Evolutionary conservation across 257 asterid species (phyloP), one percentile per base, ranked within the genome.

Genomic region (Salvia miltiorrhiza): DNA sequence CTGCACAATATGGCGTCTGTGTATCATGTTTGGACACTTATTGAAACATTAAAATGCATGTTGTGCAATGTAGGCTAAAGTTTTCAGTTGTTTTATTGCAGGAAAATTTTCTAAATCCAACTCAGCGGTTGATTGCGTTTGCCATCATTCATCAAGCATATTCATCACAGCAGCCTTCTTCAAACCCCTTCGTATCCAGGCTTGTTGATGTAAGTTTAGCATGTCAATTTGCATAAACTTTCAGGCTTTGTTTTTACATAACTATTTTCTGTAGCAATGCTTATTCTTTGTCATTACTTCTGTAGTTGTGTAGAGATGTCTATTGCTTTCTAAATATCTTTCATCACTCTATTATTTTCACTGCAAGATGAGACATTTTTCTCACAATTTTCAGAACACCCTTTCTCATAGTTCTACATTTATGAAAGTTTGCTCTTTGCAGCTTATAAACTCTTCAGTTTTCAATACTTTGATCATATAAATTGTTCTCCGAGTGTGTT

Each of bases 111-210:
- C 87, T 90, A 48, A 79, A 66, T 72, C 79, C 92, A 3, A 77
- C 85, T 48, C 93, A 93, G 85, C 78, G 97, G 68, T 81, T 93
- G 84, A 77, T 90, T 81, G 88, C 93, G 13, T 79, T 85, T 77
- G 87, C 98, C 24, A 76, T 90, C 71, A 80, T 93, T 74, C 78
- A 82, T 61, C 93, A 88, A 72, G 87, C 86, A 14, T 90, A 92
- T 77, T 84, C 93, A 28, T 84, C 90, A 9, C 95, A 85, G 54
- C 87, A 63, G 63, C 92, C 96, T 64, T 85, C 92, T 11, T 84
- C 86, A 48, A 93, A 87, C 70, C 96, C 98, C 17, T 90, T 87
- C 79, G 71, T 85, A 60, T 76, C 89, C 20, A 79, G 73, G 84
- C 95, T 93, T 73, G 85, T 93, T 8, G 79, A 87, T 77, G 98